Percentiles rank a stretch among this genome's conserved stretches.
Evolutionary conservation across 345 rosid species (phyloP).

Genomic region (Hibiscus mutabilis): DNA sequence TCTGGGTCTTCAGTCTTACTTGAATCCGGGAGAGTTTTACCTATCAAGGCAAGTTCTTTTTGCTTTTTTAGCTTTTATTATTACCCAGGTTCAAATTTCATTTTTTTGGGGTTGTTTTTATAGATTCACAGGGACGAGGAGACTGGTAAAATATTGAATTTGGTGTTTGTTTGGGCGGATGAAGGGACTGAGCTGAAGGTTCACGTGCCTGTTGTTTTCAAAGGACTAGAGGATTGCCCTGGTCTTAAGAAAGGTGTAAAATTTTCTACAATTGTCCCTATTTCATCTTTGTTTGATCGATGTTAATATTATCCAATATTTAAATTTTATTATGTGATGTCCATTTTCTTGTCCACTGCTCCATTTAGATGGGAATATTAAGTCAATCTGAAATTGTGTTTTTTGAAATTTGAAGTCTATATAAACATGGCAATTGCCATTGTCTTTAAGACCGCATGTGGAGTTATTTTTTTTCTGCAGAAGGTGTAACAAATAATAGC

Average conservation of each 20-base stretch:
- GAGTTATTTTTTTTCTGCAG: too few species aligned
- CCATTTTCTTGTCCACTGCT: not conserved
- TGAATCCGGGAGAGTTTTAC: conserved; percentile 71
- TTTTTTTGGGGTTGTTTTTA: conserved; percentile 9
- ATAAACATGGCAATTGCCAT: too few species aligned
- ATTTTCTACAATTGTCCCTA: not conserved
- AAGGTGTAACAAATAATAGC: too few species aligned
- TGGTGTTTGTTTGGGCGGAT: conserved; percentile 90
- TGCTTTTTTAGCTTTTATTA: not conserved
- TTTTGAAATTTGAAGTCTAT: too few species aligned
- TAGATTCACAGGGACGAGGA: conserved; percentile 81
- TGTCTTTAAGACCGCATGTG: too few species aligned
- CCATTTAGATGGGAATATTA: not conserved
- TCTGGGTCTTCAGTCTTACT: conserved; percentile 49
- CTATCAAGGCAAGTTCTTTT: conserved; percentile 50
- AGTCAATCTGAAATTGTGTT: too few species aligned
- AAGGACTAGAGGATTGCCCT: conserved; percentile 67
- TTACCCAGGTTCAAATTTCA: not conserved
- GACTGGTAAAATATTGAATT: conserved; percentile 70
- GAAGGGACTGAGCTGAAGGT: conserved; percentile 66
- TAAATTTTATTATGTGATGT: too few species aligned
- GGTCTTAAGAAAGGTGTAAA: conserved; percentile 72
- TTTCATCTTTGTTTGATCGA: not conserved
- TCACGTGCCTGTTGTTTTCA: conserved; percentile 79
- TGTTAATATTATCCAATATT: too few species aligned